Percentiles rank a stretch among this genome's conserved stretches.
Conservation (phyloP, 495 filamentous ascomycete species). For the Filosporella fistucella region DNA sequence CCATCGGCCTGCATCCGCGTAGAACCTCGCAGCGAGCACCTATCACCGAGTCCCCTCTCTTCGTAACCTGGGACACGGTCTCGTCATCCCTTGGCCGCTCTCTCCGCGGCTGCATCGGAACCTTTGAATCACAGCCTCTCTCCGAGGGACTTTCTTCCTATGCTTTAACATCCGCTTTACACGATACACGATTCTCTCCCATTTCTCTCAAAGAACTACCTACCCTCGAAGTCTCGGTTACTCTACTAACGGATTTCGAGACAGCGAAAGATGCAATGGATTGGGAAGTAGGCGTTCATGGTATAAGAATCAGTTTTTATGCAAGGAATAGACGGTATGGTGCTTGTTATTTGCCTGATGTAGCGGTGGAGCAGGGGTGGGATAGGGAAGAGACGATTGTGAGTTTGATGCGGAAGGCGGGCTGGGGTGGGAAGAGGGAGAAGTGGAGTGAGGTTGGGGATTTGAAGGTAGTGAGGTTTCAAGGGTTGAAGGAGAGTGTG, state of each 20-base stretch:
- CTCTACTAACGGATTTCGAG: slow-evolving; percentile 74
- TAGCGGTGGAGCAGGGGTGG: slow-evolving; percentile 91
- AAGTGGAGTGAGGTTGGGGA: slow-evolving; percentile 71
- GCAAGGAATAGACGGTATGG: slow-evolving; percentile 64
- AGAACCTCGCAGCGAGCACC: slow-evolving; percentile 27
- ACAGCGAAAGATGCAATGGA: slow-evolving; percentile 67
- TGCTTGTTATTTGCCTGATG: slow-evolving; percentile 89
- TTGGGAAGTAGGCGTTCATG: slow-evolving; percentile 83
- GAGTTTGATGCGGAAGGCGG: slow-evolving; percentile 91
- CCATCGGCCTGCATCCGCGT: slow-evolving; percentile 19
- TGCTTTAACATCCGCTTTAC: slow-evolving; percentile 83
- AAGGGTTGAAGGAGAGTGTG: slow-evolving; percentile 68
- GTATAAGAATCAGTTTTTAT: slow-evolving; percentile 71
- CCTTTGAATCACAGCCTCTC: slow-evolving; percentile 78
- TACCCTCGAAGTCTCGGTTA: slow-evolving; percentile 63
- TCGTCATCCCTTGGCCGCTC: slow-evolving; percentile 50
- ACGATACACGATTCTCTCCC: slow-evolving; percentile 81
- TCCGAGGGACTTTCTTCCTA: slow-evolving; percentile 70
- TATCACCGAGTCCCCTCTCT: slow-evolving; percentile 59
- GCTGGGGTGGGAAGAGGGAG: slow-evolving; percentile 66
- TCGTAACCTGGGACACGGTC: slow-evolving; percentile 88
- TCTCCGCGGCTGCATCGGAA: slow-evolving; percentile 94
- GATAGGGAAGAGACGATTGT: slow-evolving; percentile 87
- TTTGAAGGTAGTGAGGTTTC: slow-evolving; percentile 72
- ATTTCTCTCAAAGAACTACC: slow-evolving; percentile 65